Evolutionary conservation across 1,139 yeast genomes (phyloP).

Genomic region (Ogataea hybrid): DNA sequence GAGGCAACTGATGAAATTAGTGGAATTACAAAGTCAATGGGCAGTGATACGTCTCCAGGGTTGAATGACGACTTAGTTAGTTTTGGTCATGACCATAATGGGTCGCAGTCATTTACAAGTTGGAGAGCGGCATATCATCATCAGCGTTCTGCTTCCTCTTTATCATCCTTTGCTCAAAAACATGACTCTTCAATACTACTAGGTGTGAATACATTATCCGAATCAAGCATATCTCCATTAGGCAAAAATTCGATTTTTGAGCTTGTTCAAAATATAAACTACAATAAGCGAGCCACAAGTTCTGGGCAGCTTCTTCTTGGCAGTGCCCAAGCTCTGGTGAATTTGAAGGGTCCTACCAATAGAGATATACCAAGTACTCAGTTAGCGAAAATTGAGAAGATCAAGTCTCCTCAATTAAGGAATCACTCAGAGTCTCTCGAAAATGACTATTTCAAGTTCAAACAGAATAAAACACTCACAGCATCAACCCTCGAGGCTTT

Average conservation of each 20-base stretch:
- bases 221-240: conserved; percentile 49
- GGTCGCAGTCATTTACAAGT: too few species aligned
- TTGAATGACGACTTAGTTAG: too few species aligned
- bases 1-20: too few species aligned
- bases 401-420: conserved; percentile 48
- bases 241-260: conserved; percentile 82
- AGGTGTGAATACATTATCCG: conserved; percentile 29
- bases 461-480: conserved; percentile 47
- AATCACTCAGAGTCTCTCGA: conserved; percentile 46
- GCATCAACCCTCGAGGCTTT: conserved; percentile 48
- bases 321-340: conserved; percentile 35
- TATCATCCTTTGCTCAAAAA: conserved; percentile 25
- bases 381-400: conserved; percentile 56
- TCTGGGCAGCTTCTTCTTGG: conserved; percentile 29
- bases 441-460: conserved; percentile 55
- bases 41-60: too few species aligned
- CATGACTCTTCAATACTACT: conserved; percentile 26
- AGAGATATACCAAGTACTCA: conserved; percentile 84
- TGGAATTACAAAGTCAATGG: too few species aligned
- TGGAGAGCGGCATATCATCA: conserved; percentile 8
- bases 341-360: conserved; percentile 67
- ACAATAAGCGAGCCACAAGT: conserved; percentile 36
- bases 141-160: conserved; percentile 26
- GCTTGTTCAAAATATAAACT: conserved; percentile 55
- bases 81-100: too few species aligned